These are phyloP conservation scores for Candida buenavistaensis DNA, from an alignment of 1,139 yeast species.

Conservation along the genomic window DNA sequence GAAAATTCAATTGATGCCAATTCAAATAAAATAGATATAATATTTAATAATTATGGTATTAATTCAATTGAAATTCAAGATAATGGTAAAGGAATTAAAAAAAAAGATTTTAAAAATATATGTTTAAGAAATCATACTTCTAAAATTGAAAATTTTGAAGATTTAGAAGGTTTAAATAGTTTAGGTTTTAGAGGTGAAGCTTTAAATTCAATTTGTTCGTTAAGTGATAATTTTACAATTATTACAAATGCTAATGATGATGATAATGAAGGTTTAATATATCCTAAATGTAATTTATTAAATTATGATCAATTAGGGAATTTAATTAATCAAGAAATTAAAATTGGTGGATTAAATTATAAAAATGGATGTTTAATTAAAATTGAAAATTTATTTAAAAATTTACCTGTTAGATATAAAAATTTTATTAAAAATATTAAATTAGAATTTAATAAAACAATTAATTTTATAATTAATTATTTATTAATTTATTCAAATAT, in stretches of 20 bases:
- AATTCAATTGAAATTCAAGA: conserved; percentile 70
- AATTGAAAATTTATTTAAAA: conserved; percentile 55
- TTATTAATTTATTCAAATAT: conserved; percentile 59
- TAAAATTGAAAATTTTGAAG: conserved; percentile 61
- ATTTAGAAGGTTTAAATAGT: conserved; percentile 52
- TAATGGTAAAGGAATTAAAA: conserved; percentile 73
- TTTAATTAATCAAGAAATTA: conserved; percentile 30
- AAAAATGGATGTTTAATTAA: conserved; percentile 56
- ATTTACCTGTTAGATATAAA: conserved; percentile 71
- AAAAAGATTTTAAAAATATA: conserved; percentile 56
- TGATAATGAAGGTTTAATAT: too few species aligned
- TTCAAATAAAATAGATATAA: conserved; percentile 64
- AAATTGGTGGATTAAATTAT: conserved; percentile 46
- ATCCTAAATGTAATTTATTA: conserved; percentile 60
- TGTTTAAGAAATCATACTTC: conserved; percentile 83
- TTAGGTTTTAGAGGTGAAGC: conserved; percentile 90
- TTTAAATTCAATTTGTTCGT: conserved; percentile 66
- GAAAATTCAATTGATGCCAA: conserved; percentile 86
- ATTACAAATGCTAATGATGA: conserved; percentile 56
- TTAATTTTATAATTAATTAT: conserved; percentile 65
- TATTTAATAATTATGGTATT: conserved; percentile 70
- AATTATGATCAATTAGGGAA: conserved; percentile 56
- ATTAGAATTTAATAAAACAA: conserved; percentile 69
- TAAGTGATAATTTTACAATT: conserved; percentile 46
- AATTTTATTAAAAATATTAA: conserved; percentile 68